A percentile compares a stretch with the other conserved stretches of the same genome.
phyloP scores from a whole-genome alignment of 352 stramenopile species.

The Phytophthora tentaculata region DNA sequence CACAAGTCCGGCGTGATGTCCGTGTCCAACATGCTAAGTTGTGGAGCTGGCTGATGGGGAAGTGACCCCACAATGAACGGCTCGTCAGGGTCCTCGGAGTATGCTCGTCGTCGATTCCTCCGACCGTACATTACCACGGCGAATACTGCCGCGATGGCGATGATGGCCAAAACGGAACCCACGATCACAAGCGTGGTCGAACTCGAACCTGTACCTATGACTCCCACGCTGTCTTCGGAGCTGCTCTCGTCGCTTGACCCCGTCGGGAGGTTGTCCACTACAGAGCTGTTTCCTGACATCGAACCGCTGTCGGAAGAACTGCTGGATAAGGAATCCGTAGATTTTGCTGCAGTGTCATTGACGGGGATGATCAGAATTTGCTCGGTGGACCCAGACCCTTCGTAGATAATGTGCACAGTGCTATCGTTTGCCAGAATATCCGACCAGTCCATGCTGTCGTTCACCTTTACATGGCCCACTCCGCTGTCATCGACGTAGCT shows the following conservation, averaged over 20 bases:
- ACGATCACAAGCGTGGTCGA: conserved; percentile 36
- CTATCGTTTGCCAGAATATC: conserved; percentile 44
- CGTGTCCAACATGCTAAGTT: conserved; percentile 38
- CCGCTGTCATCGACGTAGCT: conserved; percentile 34
- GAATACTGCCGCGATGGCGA: conserved; percentile 38
- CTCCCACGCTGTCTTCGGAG: conserved; percentile 4
- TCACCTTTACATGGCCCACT: conserved; percentile 43
- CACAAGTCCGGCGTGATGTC: conserved; percentile 41
- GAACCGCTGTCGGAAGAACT: conserved; percentile 25
- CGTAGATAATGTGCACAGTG: conserved; percentile 53
- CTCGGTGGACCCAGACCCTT: conserved; percentile 38
- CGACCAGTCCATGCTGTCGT: conserved; percentile 41
- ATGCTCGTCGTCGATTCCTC: conserved; percentile 29
- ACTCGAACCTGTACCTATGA: conserved; percentile 25
- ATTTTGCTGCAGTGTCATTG: conserved; percentile 19
- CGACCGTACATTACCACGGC: conserved; percentile 34
- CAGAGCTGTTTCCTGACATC: conserved; percentile 11
- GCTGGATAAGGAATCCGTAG: conserved; percentile 16
- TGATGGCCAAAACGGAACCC: conserved; percentile 27
- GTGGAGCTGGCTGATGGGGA: conserved; percentile 27
- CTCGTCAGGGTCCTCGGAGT: conserved; percentile 30
- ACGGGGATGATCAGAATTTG: conserved; percentile 44
- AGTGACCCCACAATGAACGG: conserved; percentile 38
- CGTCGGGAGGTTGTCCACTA: conserved; percentile 29
- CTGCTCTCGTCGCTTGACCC: conserved; percentile 29